Base-by-base conservation (phyloP, 2,329 filamentous ascomycete genomes). In the Thermothelomyces thermophilus region DNA sequence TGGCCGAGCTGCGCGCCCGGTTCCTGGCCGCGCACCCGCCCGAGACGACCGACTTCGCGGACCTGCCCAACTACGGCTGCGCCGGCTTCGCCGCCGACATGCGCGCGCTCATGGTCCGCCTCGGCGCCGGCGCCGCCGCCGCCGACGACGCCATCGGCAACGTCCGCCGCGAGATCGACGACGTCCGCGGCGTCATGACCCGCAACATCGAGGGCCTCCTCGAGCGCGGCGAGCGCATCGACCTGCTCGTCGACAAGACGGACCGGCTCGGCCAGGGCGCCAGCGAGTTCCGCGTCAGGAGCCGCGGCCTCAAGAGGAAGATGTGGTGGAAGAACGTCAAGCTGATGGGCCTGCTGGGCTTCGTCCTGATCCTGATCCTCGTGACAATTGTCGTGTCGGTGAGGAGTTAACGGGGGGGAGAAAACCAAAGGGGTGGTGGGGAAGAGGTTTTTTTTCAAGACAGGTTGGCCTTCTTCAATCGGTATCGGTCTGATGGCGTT, bases 311-410 rank as follows among this genome's bases (percentile, higher is more conserved):
- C 60, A 87, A 93, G 72, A 79, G 94, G 64, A 80, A 85, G 69
- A 97, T 98, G 93, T 98, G 93, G 93, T 97, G 91, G 91, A 97
- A 97, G 83, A 97, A 98, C 67, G 79, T 95, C 40, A 94, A 94
- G 73, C 71, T 98, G 59, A 95, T 97, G 90, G 84, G 80, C 6
- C 68, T 98, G 60, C 64, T 90, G 54, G 74, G 69, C 3, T 63
- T 96, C 39, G 88, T 90, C 1, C 69, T 93, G 22, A 64, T 74
- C 39, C 64, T 82, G 55, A 78, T 82, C 58, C 59, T 82, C 40
- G 59, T 79, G 57, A 71, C 73, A n/a, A 75, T 80, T 51, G 69
- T 80, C 24, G 70, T 80, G 52, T 70, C 75, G 2, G 63, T 75
- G 47, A 79, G 77, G 68, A 75, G 73, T 52, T 52, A 52, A 56